phyloP scores from a whole-genome alignment of 2,329 filamentous ascomycete species.

The Trichoderma simmonsii region DNA sequence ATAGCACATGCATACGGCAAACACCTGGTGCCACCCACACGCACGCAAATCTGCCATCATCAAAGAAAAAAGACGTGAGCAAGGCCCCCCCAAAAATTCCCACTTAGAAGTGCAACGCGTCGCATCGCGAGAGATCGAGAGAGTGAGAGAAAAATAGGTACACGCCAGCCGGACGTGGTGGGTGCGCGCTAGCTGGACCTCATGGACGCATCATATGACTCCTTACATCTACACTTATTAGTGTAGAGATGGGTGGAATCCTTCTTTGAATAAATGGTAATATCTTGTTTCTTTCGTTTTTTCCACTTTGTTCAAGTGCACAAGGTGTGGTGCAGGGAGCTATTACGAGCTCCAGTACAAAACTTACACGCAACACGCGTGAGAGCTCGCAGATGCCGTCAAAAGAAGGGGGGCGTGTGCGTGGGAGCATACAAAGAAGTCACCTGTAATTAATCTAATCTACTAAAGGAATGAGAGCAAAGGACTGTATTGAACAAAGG shows the following conservation, averaged over 20 bases:
- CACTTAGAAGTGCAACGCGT: background rate
- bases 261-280: background rate
- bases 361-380: background rate
- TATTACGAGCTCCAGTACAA: background rate
- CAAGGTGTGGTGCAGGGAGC: background rate
- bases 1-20: conserved; percentile 10
- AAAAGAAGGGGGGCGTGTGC: background rate
- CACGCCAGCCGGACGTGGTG: conserved; percentile 7
- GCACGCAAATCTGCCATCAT: background rate
- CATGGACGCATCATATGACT: conserved; percentile 24
- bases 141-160: background rate
- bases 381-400: background rate
- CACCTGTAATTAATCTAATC: background rate
- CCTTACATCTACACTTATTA: conserved; percentile 13
- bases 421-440: background rate
- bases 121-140: background rate
- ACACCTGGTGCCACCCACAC: conserved; percentile 2
- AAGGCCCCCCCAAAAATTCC: background rate
- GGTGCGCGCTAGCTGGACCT: conserved; percentile 15
- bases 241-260: background rate
- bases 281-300: background rate
- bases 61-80: background rate
- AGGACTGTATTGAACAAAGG: background rate
- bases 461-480: background rate
- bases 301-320: background rate